Conservation (phyloP, 306 rosid species). For the Crotalaria pallida region DNA sequence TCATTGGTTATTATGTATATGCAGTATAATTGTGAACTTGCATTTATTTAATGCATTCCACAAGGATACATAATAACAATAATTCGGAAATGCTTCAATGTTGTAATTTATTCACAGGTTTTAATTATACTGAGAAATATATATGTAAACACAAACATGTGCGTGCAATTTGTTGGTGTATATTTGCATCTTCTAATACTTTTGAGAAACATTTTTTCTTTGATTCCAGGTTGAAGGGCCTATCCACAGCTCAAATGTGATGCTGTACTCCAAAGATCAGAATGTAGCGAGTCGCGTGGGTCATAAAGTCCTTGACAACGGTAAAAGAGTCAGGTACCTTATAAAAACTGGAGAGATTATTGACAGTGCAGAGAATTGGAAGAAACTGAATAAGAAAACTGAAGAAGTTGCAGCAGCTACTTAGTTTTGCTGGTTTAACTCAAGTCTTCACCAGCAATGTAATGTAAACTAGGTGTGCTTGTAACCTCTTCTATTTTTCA, state of each 20-base stretch:
- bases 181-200: slow-evolving; percentile 4
- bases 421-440: slow-evolving; percentile 27
- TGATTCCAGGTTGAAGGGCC: slow-evolving; percentile 74
- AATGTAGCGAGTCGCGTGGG: slow-evolving; percentile 92
- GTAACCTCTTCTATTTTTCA: slow-evolving; percentile 11
- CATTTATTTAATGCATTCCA: not conserved
- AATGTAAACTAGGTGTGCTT: slow-evolving; percentile 23
- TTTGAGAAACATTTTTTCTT: not conserved
- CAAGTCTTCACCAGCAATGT: slow-evolving; percentile 31
- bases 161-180: not conserved
- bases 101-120: not conserved
- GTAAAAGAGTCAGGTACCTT: slow-evolving; percentile 78
- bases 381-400: slow-evolving; percentile 54
- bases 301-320: slow-evolving; percentile 77
- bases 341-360: slow-evolving; percentile 89
- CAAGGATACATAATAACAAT: not conserved
- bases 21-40: not conserved
- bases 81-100: not conserved
- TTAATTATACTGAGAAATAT: not conserved
- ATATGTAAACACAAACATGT: not conserved
- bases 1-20: not conserved
- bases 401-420: slow-evolving; percentile 62
- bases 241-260: slow-evolving; percentile 94
- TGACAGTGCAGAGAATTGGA: slow-evolving; percentile 69
- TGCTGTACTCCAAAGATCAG: slow-evolving; percentile 90